Conservation (phyloP, 116 monocot genomes). For the Cymodocea nodosa region DNA sequence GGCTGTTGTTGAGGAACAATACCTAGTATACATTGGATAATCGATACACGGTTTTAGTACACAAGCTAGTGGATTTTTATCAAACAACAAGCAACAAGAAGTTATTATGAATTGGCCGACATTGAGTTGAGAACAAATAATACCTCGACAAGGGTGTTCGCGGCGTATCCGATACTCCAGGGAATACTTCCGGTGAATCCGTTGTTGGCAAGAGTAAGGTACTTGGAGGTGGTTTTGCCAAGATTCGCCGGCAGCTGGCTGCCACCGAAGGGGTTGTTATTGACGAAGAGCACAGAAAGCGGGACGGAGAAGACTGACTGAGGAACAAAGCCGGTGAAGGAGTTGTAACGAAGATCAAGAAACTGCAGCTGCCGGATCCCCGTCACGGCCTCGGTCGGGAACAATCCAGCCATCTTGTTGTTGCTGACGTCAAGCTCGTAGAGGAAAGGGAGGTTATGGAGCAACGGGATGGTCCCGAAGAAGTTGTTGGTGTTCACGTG, state of each 20-base stretch:
- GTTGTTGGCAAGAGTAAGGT: conserved; percentile 44
- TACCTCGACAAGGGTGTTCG: conserved; percentile 24
- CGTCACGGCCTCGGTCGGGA: conserved; percentile 3
- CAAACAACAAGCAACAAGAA: no score
- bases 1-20: conserved; percentile 32
- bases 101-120: no score
- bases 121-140: conserved; percentile 4
- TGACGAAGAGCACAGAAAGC: conserved; percentile 30
- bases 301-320: conserved; percentile 11
- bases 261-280: conserved; percentile 34
- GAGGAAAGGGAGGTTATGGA: conserved; percentile 11
- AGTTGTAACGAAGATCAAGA: conserved; percentile 21
- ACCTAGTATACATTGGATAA: not conserved
- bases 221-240: conserved; percentile 17
- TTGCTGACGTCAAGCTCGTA: conserved; percentile 29
- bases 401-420: conserved; percentile 9
- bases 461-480: conserved; percentile 11
- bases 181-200: conserved; percentile 32
- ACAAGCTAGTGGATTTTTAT: no score
- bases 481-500: conserved; percentile 31
- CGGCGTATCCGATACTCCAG: conserved; percentile 16
- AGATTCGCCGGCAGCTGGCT: conserved; percentile 12
- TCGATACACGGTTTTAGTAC: no score
- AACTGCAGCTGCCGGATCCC: not conserved
- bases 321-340: conserved; percentile 9